These are phyloP conservation scores for Austroboletus eburneus DNA, from an alignment of 768 basidiomycete genomes.

Conservation along the genomic window DNA sequence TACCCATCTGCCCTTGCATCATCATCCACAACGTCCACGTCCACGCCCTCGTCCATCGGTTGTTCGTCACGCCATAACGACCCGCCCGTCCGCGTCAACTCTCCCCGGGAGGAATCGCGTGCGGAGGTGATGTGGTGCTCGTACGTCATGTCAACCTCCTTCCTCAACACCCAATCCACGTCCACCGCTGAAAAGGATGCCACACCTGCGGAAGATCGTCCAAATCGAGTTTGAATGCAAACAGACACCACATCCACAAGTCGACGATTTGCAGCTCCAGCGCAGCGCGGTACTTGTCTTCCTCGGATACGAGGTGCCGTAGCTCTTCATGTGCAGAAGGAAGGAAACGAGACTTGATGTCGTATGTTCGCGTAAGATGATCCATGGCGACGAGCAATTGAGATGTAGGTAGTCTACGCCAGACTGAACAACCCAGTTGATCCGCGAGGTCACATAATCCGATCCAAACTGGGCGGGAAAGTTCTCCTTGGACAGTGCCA, in stretches of 20 bases:
- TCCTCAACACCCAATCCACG: conserved; percentile 83
- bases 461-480: conserved; percentile 76
- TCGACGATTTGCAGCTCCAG: conserved; percentile 94
- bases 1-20: conserved; percentile 41
- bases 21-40: conserved; percentile 5
- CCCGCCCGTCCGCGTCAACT: conserved; percentile 71
- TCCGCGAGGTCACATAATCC: conserved; percentile 92
- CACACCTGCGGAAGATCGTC: conserved; percentile 93
- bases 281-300: conserved; percentile 86
- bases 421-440: conserved; percentile 99
- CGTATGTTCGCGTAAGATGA: conserved; percentile 73
- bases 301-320: conserved; percentile 85
- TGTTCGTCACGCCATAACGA: conserved; percentile 58
- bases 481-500: conserved; percentile 87
- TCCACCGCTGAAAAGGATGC: conserved; percentile 98
- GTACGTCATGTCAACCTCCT: conserved; percentile 96
- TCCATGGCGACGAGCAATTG: conserved; percentile 94
- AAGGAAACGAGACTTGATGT: conserved; percentile 87
- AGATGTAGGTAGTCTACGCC: conserved; percentile 98
- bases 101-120: conserved; percentile 83
- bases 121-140: conserved; percentile 89
- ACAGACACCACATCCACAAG: conserved; percentile 88
- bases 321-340: conserved; percentile 98
- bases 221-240: conserved; percentile 92
- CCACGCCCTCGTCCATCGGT: conserved; percentile 40